These are phyloP conservation scores for Fagopyrum tataricum DNA, from an alignment of 148 eudicot species.

Conservation along the genomic window DNA sequence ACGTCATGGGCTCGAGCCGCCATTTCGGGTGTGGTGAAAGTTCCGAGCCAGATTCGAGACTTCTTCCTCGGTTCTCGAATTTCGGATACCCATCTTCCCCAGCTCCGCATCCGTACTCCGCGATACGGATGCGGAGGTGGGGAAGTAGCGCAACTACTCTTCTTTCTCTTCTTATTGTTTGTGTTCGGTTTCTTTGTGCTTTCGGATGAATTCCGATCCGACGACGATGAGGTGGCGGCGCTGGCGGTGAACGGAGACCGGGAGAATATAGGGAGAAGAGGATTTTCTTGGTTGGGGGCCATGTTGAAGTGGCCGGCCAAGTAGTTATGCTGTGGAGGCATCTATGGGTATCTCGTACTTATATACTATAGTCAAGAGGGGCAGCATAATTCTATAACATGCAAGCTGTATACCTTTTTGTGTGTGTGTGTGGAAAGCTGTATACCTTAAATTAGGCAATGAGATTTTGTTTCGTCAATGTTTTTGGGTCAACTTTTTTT, in stretches of 20 bases:
- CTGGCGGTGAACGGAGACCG: not conserved
- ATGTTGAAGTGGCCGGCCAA: not conserved
- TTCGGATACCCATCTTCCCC: conserved; percentile 60
- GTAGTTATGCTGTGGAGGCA: not conserved
- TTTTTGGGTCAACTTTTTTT: too few relatives aligned
- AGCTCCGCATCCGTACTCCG: conserved; percentile 41
- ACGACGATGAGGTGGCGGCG: not conserved
- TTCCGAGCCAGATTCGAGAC: conserved; percentile 54
- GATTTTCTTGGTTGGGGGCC: not conserved
- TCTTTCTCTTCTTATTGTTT: conserved; percentile 2
- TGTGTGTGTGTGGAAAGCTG: too few relatives aligned
- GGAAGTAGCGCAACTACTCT: not conserved
- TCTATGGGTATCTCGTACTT: not conserved
- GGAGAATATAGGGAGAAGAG: not conserved
- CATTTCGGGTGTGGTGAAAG: conserved; percentile 41
- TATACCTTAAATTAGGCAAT: too few relatives aligned
- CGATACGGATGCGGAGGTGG: conserved; percentile 15
- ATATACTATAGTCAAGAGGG: not conserved
- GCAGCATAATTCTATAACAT: not conserved
- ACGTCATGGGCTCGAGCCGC: conserved; percentile 60
- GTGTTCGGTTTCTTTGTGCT: not conserved
- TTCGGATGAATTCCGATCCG: not conserved
- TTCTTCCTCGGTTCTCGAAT: conserved; percentile 44
- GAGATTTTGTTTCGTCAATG: too few relatives aligned
- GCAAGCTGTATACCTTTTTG: not conserved